Conservation (phyloP, 2,329 filamentous ascomycete species). For the Scortechinia acanthostroma region DNA sequence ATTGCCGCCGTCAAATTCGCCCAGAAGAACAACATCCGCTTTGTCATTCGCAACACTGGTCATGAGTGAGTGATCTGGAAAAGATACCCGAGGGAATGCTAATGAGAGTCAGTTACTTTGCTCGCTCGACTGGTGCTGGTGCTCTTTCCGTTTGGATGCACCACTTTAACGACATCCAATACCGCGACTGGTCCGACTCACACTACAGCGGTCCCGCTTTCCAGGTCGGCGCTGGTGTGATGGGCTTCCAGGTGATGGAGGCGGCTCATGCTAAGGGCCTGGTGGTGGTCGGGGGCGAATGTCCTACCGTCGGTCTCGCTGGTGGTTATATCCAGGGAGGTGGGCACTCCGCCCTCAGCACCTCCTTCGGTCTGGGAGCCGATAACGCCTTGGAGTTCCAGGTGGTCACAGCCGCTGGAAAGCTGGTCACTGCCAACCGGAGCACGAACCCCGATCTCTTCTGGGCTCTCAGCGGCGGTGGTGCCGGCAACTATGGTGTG, state of each 20-base stretch:
- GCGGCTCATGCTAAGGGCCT: conserved; percentile 29
- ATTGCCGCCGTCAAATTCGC: conserved; percentile 24
- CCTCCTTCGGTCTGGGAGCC: conserved; percentile 46
- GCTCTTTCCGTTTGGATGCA: conserved; percentile 49
- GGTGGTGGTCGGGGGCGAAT: conserved; percentile 41
- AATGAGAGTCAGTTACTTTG: conserved; percentile 43
- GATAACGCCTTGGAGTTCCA: conserved; percentile 50
- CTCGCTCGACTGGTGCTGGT: conserved; percentile 55
- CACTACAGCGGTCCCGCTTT: conserved; percentile 40
- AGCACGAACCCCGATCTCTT: conserved; percentile 45
- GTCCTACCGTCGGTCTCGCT: conserved; percentile 45
- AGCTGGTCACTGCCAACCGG: conserved; percentile 35
- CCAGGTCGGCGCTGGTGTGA: conserved; percentile 44
- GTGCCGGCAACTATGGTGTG: conserved; percentile 49
- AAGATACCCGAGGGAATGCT: not conserved
- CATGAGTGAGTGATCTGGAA: conserved; percentile 12
- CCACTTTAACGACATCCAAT: conserved; percentile 34
- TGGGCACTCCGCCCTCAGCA: conserved; percentile 44
- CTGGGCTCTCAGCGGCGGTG: conserved; percentile 56
- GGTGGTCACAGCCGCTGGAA: conserved; percentile 42
- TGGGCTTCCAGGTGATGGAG: conserved; percentile 33
- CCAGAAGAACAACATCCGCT: conserved; percentile 22
- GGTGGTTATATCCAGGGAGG: conserved; percentile 56
- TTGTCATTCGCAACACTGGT: conserved; percentile 23
- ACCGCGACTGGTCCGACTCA: conserved; percentile 25